Base-by-base conservation (phyloP, 768 basidiomycete species). In the Suillus americanus region DNA sequence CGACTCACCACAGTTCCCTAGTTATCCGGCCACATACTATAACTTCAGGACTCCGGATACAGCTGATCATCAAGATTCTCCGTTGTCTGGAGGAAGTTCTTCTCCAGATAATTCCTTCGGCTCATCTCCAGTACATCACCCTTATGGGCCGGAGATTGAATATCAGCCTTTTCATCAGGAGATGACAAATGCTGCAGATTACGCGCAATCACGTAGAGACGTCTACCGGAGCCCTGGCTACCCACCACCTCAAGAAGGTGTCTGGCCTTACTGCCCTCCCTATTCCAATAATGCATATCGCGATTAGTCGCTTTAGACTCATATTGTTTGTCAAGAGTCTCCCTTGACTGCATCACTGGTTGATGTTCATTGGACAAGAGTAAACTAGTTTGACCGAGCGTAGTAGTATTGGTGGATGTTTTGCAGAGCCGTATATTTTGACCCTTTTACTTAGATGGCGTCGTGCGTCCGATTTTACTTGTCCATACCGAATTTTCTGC, bases 1-100 rank as follows among this genome's bases (percentile, higher is more conserved):
- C 6, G 57, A 28, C 1, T 43, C 40, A 13, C 18, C 38, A 5
- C 57, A 59, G 25, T 28, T 40, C 6, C 5, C 57, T 30, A 20
- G 18, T 41, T 59, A 41, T 41, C 40, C 38, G 20, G 18, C 28
- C 28, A 2, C 57, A 7, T 59, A 59, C 40, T 41, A 28, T 25
- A 20, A 41, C 25, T 30, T 28, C 16, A 28, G 57, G 40, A 20
- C 18, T 43, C 18, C 10, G 18, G 57, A 59, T 59, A 6, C 18
- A 13, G 18, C 12, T 18, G 57, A 59, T 59, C 57, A 59, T 40
- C 25, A 40, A 28, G 57, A 59, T 41, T 41, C 57, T 59, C 57
- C 57, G 7, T 30, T 43, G 5, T 41, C 57, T 59, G 57, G 57
- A 40, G 56, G 56, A 41, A 59, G 57, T 30, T 41, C 40, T 20